Evolutionary conservation across 1,284 basidiomycete species (phyloP).

Genomic region (Austroboletus olivaceoglutinosus): DNA sequence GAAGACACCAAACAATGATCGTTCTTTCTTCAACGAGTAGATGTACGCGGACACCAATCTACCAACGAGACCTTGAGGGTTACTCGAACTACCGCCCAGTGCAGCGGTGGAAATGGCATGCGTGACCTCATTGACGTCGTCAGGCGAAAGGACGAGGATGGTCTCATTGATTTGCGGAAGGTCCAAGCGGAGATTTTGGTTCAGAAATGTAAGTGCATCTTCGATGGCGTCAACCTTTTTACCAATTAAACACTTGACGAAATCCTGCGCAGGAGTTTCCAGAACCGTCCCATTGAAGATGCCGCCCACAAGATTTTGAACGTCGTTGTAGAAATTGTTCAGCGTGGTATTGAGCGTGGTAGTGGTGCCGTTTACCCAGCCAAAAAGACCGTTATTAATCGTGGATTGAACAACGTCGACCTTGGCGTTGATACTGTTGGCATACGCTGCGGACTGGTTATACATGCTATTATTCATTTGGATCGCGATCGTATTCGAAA

Average conservation of each 20-base stretch:
- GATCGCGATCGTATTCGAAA: constrained; percentile 69
- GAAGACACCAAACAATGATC: constrained; percentile 79
- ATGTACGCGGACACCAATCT: constrained; percentile 74
- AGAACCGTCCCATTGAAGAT: constrained; percentile 85
- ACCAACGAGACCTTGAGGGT: constrained; percentile 67
- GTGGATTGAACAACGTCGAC: constrained; percentile 68
- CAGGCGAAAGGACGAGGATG: constrained; percentile 72
- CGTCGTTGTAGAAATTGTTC: constrained; percentile 69
- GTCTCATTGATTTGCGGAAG: constrained; percentile 73
- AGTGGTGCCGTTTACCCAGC: constrained; percentile 94
- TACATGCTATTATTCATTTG: constrained; percentile 80
- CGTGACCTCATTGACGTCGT: constrained; percentile 70
- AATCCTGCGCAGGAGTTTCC: constrained; percentile 79
- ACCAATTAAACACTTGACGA: constrained; percentile 86
- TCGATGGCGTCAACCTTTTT: constrained; percentile 86
- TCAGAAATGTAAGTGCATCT: constrained; percentile 87
- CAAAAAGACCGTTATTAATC: constrained; percentile 86
- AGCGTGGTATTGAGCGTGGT: constrained; percentile 81
- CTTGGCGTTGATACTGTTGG: constrained; percentile 69
- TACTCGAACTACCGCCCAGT: constrained; percentile 57
- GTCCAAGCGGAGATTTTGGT: constrained; percentile 80
- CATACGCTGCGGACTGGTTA: constrained; percentile 76
- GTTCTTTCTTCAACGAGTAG: constrained; percentile 72
- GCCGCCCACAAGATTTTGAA: constrained; percentile 65
- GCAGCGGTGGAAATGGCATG: constrained; percentile 79